Evolutionary conservation across 371 early-diverging fungal genomes (phyloP), one percentile per base, ranked within the genome.

Genomic region (Mucor irregularis): DNA sequence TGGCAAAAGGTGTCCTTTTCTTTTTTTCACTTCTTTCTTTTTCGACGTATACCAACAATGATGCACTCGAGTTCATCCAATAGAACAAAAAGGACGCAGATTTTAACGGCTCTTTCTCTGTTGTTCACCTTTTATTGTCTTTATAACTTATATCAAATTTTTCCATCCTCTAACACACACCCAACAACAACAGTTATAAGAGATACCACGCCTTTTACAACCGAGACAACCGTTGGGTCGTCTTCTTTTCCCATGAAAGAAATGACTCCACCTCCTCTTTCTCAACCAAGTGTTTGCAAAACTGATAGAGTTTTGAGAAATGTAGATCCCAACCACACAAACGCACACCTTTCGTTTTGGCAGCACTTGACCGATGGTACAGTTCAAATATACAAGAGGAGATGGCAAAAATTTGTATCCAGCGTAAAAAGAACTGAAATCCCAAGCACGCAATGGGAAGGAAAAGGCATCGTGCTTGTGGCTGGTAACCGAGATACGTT

Each of bases 401-500:
- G 59, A 17, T 77, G 77, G 77, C 61, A 74, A 46, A 25, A 33
- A 0, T 77, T 74, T 53, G 49, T 77, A 2, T 16, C 44, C 5
- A 42, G 58, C 11, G 46, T 63, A 3, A 42, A 34, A 25, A n/a
- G 29, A 11, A 42, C 65, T 8, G 11, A 34, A 11, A 50, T 40
- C 11, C 48, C 58, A 21, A 11, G 22, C 10, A 26, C 34, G 21
- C 31, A 55, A 26, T 34, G 50, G 34, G 68, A 63, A 11, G 22
- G 29, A 3, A 45, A 58, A n/a, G 77, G 77, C 5, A 68, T 77
- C 19, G 72, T 74, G 0, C 29, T 77, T 11, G 69, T 73, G 4
- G 74, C 77, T 6, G 77, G 77, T 9, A 77, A 77, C 31, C 40
- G 47, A n/a, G 77, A 77, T 43, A 77, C 77, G 0, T 61, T 74